A percentile compares a stretch with the other conserved stretches of the same genome.
These are phyloP conservation scores for Plasmodium chabaudi DNA, from an alignment of 169 alveolate species.

Conservation along the genomic window DNA sequence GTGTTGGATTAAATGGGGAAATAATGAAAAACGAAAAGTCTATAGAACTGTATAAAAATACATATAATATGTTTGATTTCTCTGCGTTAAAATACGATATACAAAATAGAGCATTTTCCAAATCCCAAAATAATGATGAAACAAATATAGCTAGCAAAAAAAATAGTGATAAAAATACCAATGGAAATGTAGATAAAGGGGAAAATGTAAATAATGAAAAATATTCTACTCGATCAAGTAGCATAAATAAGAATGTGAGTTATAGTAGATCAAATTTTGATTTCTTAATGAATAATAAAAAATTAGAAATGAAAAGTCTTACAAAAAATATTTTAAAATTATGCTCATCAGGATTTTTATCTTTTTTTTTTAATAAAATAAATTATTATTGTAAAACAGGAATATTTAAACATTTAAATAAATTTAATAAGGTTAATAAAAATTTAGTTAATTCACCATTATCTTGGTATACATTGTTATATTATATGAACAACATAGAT, in stretches of 20 bases:
- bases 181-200: not conserved
- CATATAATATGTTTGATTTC: slow-evolving; percentile 56
- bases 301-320: slow-evolving; percentile 54
- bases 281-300: slow-evolving; percentile 4
- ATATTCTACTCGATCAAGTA: not conserved
- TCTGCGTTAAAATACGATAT: slow-evolving; percentile 2
- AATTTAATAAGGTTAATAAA: slow-evolving; percentile 50
- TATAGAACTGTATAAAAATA: slow-evolving; percentile 46
- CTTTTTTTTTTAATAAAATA: slow-evolving; percentile 69
- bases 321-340: slow-evolving; percentile 58
- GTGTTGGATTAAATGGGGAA: slow-evolving; percentile 76
- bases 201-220: not conserved
- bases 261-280: slow-evolving; percentile 6
- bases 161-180: not conserved
- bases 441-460: slow-evolving; percentile 33
- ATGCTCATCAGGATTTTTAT: slow-evolving; percentile 50
- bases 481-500: slow-evolving; percentile 56
- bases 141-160: not conserved
- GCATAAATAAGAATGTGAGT: not conserved
- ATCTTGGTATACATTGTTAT: slow-evolving; percentile 71
- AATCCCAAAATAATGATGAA: not conserved
- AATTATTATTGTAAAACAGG: slow-evolving; percentile 74
- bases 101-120: not conserved
- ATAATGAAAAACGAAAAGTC: slow-evolving; percentile 70
- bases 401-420: slow-evolving; percentile 57